A percentile compares a stretch with the other conserved stretches of the same genome.
Conservation (phyloP, 1,284 basidiomycete genomes). For the Cutaneotrichosporon sp. region DNA sequence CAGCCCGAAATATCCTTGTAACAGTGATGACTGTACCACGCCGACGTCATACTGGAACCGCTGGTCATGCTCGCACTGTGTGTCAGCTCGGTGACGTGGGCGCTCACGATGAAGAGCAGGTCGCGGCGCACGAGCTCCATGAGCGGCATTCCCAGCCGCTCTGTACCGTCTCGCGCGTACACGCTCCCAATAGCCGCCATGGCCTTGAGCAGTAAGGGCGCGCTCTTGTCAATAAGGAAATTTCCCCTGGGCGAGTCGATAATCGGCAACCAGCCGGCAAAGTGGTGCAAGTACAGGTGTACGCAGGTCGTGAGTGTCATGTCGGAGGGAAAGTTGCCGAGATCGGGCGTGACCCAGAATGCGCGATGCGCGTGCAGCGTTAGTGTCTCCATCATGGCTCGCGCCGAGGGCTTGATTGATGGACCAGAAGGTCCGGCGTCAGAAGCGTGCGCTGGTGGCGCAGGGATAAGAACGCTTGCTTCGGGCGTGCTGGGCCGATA, state of each 20-base stretch:
- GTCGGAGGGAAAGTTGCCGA: conserved; percentile 21
- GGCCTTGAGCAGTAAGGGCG: conserved; percentile 20
- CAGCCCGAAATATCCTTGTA: conserved; percentile 20
- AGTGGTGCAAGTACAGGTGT: conserved; percentile 23
- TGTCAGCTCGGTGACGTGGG: background rate
- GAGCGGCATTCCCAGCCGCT: conserved; percentile 16
- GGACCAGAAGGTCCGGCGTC: background rate
- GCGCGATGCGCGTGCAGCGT: conserved; percentile 17
- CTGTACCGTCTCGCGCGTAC: conserved; percentile 19
- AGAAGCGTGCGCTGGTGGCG: background rate
- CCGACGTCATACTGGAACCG: conserved; percentile 20
- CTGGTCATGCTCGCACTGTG: conserved; percentile 23
- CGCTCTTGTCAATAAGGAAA: conserved; percentile 13
- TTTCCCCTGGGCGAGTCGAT: conserved; percentile 9
- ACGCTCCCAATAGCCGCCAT: conserved; percentile 23
- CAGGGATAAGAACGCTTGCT: conserved; percentile 6
- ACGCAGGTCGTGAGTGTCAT: conserved; percentile 18
- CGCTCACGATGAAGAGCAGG: conserved; percentile 21
- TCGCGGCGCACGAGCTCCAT: conserved; percentile 21
- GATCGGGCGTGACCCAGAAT: conserved; percentile 17
- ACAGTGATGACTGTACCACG: conserved; percentile 19
- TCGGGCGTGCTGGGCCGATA: conserved; percentile 20
- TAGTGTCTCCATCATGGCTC: conserved; percentile 18
- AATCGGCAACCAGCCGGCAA: conserved; percentile 21
- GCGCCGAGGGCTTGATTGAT: background rate